Base-by-base conservation (phyloP, 2,329 filamentous ascomycete genomes). In the Colletotrichum ledebouriae region DNA sequence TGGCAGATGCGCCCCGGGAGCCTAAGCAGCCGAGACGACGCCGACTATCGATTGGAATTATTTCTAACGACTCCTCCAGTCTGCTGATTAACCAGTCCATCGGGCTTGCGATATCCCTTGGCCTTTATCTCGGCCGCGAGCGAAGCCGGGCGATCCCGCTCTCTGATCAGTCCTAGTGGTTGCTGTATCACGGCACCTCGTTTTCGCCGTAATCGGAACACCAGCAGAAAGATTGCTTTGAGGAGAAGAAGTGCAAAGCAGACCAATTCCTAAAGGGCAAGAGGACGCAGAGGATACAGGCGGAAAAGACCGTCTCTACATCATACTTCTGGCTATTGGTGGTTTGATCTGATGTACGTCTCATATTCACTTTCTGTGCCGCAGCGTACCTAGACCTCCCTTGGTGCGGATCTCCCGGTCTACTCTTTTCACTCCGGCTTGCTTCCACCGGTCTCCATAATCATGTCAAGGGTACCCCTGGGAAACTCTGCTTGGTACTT, bases 1-100 rank as follows among this genome's bases (percentile, higher is more conserved):
- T 71, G 69, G 62, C 69, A 70, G 66, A 66, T 71, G 61, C 66
- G 66, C 57, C 61, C 53, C 61, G 67, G 69, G 59, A 65, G 34
- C 49, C 58, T 61, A 62, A 62, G 61, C 41, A 59, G 55, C 67
- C 58, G 66, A 71, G 56, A 58, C 56, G 68, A 69, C 50, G 41
- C 56, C 22, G 39, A 44, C 59, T 46, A 64, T 34, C 64, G 49
- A 52, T 25, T 53, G 46, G 56, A 44, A 44, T 29, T 37, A 25
- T 15, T 20, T 39, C 41, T 47, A 65, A 59, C 55, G 60, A 53
- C 46, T 13, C 53, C 49, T 49, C 29, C 42, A 34, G 37, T 13
- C 44, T 47, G 7, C 47, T 29, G 29, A 33, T 37, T 37, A n/a
- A 12, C 22, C n/a, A 41, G 29, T 37, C 50, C 50, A 17, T 44